phyloP scores from a whole-genome alignment of 768 basidiomycete species.

The Gyrodon lividus region DNA sequence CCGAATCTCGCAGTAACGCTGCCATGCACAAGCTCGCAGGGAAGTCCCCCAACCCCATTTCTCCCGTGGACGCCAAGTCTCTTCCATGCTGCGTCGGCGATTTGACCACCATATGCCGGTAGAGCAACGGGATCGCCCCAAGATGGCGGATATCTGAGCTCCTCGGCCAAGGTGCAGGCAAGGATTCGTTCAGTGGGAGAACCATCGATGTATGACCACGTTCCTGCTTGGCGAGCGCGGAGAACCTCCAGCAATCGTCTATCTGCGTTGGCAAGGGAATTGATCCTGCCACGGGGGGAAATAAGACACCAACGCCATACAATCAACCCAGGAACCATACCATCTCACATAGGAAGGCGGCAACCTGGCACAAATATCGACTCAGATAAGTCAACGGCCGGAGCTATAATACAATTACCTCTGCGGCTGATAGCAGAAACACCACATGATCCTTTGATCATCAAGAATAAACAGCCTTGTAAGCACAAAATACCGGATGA shows the following conservation, averaged over 20 bases:
- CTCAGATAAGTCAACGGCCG: background rate
- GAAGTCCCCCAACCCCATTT: conserved; percentile 62
- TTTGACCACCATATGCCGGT: conserved; percentile 60
- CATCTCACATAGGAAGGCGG: conserved; percentile 60
- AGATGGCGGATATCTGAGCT: conserved; percentile 55
- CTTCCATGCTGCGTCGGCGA: conserved; percentile 55
- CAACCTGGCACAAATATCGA: conserved; percentile 28
- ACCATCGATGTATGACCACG: conserved; percentile 59
- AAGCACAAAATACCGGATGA: background rate
- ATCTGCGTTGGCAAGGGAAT: conserved; percentile 67
- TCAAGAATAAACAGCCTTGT: conserved; percentile 4
- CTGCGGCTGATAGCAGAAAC: conserved; percentile 76
- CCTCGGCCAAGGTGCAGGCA: conserved; percentile 45
- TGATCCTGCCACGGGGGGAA: conserved; percentile 46
- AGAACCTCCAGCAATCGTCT: conserved; percentile 53
- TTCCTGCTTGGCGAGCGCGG: conserved; percentile 49
- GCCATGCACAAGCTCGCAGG: conserved; percentile 74
- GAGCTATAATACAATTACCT: conserved; percentile 41
- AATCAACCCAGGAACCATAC: conserved; percentile 21
- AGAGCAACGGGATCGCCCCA: conserved; percentile 64
- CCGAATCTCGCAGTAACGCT: conserved; percentile 46
- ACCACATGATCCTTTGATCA: conserved; percentile 77
- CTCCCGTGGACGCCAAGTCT: conserved; percentile 52
- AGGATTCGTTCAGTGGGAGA: conserved; percentile 40
- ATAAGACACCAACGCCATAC: background rate